A percentile compares a stretch with the other conserved stretches of the same genome.
Conservation (phyloP, 2,329 filamentous ascomycete species). For the Westerdykella ornata region DNA sequence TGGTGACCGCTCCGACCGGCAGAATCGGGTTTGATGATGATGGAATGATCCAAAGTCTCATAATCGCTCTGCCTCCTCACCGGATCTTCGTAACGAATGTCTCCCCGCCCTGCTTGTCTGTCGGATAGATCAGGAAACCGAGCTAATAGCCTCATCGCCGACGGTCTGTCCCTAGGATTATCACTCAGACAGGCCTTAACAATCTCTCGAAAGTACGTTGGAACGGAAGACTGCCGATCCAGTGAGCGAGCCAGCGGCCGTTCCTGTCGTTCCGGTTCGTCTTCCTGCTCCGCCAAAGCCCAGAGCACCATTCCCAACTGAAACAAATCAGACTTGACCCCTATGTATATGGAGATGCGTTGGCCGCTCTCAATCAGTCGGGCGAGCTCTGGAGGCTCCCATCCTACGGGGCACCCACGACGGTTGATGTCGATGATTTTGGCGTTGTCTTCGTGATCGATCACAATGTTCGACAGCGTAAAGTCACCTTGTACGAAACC, state of each 20-base stretch:
- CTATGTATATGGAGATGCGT: conserved; percentile 93
- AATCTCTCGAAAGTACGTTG: conserved; percentile 70
- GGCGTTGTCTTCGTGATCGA: conserved; percentile 75
- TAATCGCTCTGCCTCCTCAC: too few relatives aligned
- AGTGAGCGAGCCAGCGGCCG: conserved; percentile 52
- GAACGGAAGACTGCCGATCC: conserved; percentile 40
- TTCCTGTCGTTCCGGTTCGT: conserved; percentile 77
- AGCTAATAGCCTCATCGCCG: conserved; percentile 63
- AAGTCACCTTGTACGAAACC: conserved; percentile 98
- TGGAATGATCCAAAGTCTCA: conserved; percentile 38
- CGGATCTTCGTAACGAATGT: conserved; percentile 16
- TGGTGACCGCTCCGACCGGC: conserved; percentile 8
- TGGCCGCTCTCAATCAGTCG: conserved; percentile 81
- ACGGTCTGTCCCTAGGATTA: conserved; percentile 63
- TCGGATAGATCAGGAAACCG: conserved; percentile 24
- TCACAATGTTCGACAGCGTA: conserved; percentile 93
- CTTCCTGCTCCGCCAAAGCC: conserved; percentile 78
- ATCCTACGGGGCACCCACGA: conserved; percentile 91
- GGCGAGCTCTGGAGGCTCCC: conserved; percentile 91
- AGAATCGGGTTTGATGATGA: conserved; percentile 32
- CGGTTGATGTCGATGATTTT: conserved; percentile 99
- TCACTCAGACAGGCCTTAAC: conserved; percentile 71
- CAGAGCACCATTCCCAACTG: conserved; percentile 97
- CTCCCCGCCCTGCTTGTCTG: conserved; percentile 11
- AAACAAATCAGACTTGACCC: conserved; percentile 92